Evolutionary conservation across 176 grass and related monocot species (phyloP), one percentile per base, ranked within the genome.

Genomic region (Aegilops tauschii): DNA sequence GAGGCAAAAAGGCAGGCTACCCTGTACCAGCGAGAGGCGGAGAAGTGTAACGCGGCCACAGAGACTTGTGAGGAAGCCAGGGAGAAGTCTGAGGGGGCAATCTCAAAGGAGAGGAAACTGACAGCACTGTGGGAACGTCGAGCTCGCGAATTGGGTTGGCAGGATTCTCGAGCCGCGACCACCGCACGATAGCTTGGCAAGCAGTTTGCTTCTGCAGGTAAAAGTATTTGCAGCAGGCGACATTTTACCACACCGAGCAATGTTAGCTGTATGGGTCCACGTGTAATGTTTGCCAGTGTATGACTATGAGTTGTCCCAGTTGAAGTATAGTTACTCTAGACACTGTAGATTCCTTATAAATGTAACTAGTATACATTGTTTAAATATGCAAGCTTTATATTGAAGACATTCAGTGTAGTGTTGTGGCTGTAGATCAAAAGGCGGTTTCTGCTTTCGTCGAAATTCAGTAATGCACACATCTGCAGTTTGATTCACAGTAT

Each of bases 41-140:
- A 96, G 30, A 99, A 99, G 70, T 99, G 97, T 69, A 96, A 93
- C 78, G 92, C 92, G 32, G 97, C 97, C 10, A 99, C 97, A 16
- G 97, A 99, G 78, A 91, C 94, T 2, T 96, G 95, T 0, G 95
- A 98, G 86, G 95, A 93, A 92, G 89, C 95, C 8, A 86, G 95
- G 68, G 95, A 99, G 82, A 82, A 65, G 78, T 91, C 92, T 5
- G 79, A 94, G 39, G 87, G 80, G 31, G 87, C 83, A 11, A 77
- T 96, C 76, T 85, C 87, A 3, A 99, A 92, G 89, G 97, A 98
- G 83, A 95, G 85, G 77, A 98, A 95, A 83, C 77, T 95, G 61
- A 95, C 93, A 25, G 23, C 85, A 79, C 17, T 98, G 17, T 98
- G 95, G 95, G 89, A 98, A 84, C 83, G 65, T 14, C 91, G 95